Percentiles rank a stretch among this genome's conserved stretches.
Evolutionary conservation across 106 monocot genomes (phyloP).

Genomic region (Dendrobium officinale): DNA sequence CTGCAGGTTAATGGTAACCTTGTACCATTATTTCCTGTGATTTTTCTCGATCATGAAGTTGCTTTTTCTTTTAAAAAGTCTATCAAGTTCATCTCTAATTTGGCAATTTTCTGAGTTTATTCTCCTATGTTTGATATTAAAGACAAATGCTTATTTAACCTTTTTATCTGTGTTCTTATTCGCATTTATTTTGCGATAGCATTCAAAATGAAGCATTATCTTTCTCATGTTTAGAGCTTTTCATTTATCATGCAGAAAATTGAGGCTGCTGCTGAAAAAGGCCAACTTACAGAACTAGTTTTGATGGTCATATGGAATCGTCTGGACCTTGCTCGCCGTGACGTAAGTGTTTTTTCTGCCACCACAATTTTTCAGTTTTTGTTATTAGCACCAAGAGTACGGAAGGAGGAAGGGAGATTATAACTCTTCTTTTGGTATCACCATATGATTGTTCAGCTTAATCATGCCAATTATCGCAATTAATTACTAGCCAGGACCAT

Average conservation of each 20-base stretch:
- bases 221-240: not conserved
- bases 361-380: not conserved
- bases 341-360: slow-evolving; percentile 38
- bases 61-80: too few species aligned
- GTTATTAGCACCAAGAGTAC: not conserved
- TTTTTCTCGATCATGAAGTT: too few species aligned
- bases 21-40: too few species aligned
- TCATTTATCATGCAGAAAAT: slow-evolving; percentile 59
- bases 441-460: not conserved
- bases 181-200: not conserved
- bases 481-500: not conserved
- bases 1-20: too few species aligned
- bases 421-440: not conserved
- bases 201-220: not conserved
- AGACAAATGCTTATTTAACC: not conserved
- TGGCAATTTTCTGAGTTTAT: not conserved
- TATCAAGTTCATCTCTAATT: too few species aligned
- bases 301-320: slow-evolving; percentile 95
- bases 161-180: not conserved
- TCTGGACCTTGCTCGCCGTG: slow-evolving; percentile 77
- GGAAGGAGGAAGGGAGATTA: not conserved
- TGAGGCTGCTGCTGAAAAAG: slow-evolving; percentile 88
- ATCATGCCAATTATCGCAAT: not conserved
- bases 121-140: not conserved
- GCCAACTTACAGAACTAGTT: slow-evolving; percentile 84